These are phyloP conservation scores for Cydonia oblonga DNA, from an alignment of 331 rosid species.

Conservation along the genomic window DNA sequence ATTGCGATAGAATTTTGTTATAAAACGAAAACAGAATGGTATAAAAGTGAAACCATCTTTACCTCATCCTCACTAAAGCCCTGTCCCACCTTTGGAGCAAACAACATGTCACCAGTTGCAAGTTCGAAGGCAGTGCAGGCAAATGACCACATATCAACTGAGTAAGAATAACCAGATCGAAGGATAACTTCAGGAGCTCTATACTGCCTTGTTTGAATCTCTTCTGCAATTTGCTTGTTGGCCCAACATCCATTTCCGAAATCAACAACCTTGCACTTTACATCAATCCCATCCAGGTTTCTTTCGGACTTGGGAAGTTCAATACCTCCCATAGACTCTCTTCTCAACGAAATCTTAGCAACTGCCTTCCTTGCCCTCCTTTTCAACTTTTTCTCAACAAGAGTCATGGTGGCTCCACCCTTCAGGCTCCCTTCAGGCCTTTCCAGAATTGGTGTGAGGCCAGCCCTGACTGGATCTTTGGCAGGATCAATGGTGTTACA, in stretches of 20 bases:
- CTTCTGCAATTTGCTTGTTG: constrained; percentile 56
- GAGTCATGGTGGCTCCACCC: constrained; percentile 57
- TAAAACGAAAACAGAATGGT: neutral
- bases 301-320: constrained; percentile 37
- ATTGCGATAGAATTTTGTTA: neutral
- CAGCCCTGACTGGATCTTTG: constrained; percentile 76
- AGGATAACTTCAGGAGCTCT: constrained; percentile 95
- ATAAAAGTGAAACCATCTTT: constrained; percentile 22
- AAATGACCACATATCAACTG: constrained; percentile 95
- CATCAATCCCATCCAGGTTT: constrained; percentile 56
- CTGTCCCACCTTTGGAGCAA: constrained; percentile 72
- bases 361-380: constrained; percentile 81
- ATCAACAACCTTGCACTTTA: constrained; percentile 91
- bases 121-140: constrained; percentile 94
- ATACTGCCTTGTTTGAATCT: constrained; percentile 94
- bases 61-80: constrained; percentile 96
- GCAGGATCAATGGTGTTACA: constrained; percentile 65
- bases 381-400: constrained; percentile 72
- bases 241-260: constrained; percentile 97
- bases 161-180: constrained; percentile 67
- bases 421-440: constrained; percentile 66
- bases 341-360: constrained; percentile 73
- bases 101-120: constrained; percentile 96
- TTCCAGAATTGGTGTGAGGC: constrained; percentile 57
- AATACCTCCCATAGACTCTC: constrained; percentile 62